A percentile compares a stretch with the other conserved stretches of the same genome.
phyloP scores from a whole-genome alignment of 2,329 filamentous ascomycete genomes.

The Aspergillus neotritici region DNA sequence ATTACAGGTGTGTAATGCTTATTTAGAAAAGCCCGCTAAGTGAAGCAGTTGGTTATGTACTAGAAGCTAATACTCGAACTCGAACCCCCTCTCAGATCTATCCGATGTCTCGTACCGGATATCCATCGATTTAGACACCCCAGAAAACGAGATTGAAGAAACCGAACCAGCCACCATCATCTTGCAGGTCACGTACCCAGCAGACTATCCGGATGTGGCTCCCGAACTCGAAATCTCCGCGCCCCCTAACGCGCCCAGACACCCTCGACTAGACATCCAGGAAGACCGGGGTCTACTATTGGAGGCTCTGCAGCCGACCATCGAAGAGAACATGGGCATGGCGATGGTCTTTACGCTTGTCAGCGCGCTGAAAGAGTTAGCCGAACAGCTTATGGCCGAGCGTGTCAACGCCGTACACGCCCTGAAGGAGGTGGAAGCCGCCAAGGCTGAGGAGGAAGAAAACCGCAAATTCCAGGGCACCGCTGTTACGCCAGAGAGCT shows the following conservation, averaged over 20 bases:
- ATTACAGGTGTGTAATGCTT: slow-evolving; percentile 64
- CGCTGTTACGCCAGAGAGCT: slow-evolving; percentile 78
- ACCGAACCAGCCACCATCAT: slow-evolving; percentile 63
- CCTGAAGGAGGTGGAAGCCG: slow-evolving; percentile 48
- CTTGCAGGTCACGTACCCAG: slow-evolving; percentile 83
- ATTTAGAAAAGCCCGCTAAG: slow-evolving; percentile 1
- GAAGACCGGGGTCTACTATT: slow-evolving; percentile 74
- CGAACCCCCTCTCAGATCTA: slow-evolving; percentile 62
- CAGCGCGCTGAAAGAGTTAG: slow-evolving; percentile 78
- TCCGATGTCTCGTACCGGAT: slow-evolving; percentile 86
- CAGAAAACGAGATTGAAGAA: slow-evolving; percentile 57
- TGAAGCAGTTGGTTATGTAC: slow-evolving; percentile 11
- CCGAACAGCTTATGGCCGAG: slow-evolving; percentile 75
- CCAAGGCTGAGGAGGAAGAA: slow-evolving; percentile 74
- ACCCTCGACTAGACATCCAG: slow-evolving; percentile 71
- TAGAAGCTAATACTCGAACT: slow-evolving; percentile 8
- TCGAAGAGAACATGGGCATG: slow-evolving; percentile 93
- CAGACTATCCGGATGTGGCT: slow-evolving; percentile 80
- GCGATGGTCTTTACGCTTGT: slow-evolving; percentile 94
- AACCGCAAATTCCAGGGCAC: slow-evolving; percentile 95
- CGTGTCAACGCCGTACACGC: slow-evolving; percentile 61
- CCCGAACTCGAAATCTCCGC: slow-evolving; percentile 75
- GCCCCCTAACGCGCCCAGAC: slow-evolving; percentile 62
- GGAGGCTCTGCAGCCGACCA: slow-evolving; percentile 62
- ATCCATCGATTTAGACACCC: slow-evolving; percentile 75